Percentiles rank a stretch among this genome's conserved stretches.
These are phyloP conservation scores for Marasmius fiardii DNA, from an alignment of 1,284 basidiomycete species.

Conservation along the genomic window DNA sequence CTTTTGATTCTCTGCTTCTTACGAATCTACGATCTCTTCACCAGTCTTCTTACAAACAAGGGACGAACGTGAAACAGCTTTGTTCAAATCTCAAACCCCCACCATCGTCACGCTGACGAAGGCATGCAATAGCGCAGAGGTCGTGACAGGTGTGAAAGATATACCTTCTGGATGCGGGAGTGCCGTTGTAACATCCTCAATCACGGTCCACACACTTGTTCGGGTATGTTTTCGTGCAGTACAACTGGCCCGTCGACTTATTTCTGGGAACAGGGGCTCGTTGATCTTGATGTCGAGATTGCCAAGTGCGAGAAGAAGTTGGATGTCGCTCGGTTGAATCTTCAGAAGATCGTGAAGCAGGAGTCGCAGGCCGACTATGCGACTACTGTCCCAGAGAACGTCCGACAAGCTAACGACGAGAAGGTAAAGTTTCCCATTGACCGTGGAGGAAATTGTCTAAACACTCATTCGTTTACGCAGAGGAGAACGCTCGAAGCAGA, in stretches of 20 bases:
- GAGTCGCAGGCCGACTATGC: conserved; percentile 76
- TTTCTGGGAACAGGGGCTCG: conserved; percentile 60
- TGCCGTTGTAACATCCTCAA: conserved; percentile 70
- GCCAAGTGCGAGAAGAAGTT: conserved; percentile 87
- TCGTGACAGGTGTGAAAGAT: conserved; percentile 55
- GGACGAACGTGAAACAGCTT: conserved; percentile 54
- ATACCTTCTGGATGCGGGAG: conserved; percentile 91
- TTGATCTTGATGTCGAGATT: conserved; percentile 84
- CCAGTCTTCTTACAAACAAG: conserved; percentile 81
- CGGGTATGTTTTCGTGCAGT: conserved; percentile 47
- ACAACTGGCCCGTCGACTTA: background rate
- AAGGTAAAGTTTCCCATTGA: conserved; percentile 51
- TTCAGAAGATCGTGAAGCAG: conserved; percentile 78
- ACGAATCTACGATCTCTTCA: conserved; percentile 9
- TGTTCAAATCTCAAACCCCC: conserved; percentile 70
- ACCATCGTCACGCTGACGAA: conserved; percentile 88
- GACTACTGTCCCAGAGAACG: conserved; percentile 74
- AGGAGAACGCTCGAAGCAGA: conserved; percentile 64
- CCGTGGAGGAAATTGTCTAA: conserved; percentile 17
- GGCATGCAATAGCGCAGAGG: conserved; percentile 74
- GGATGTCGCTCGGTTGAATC: conserved; percentile 61
- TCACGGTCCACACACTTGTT: conserved; percentile 82
- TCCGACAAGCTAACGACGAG: conserved; percentile 72
- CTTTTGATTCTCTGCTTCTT: conserved; percentile 1
- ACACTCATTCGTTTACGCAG: conserved; percentile 29